Conservation (phyloP, 495 filamentous ascomycete genomes). For the Aspergillus wentii region DNA sequence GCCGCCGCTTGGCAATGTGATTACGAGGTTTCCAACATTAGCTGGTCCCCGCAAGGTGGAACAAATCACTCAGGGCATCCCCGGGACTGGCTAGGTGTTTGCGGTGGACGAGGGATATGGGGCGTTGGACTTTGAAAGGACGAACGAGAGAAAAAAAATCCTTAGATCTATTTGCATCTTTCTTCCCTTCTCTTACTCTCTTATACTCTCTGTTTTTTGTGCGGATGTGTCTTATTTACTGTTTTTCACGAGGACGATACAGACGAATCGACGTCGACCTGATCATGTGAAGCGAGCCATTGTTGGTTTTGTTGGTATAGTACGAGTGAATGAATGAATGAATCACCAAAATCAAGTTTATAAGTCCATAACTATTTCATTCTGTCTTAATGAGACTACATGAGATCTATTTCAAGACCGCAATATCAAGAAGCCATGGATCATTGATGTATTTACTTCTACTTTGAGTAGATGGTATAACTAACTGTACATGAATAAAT, state of each 20-base stretch:
- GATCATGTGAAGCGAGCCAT: slow-evolving; percentile 2
- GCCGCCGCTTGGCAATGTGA: slow-evolving; percentile 90
- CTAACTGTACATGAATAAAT: neutral
- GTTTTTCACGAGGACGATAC: neutral
- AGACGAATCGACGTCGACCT: neutral
- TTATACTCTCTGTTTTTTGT: slow-evolving; percentile 3
- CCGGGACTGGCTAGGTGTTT: slow-evolving; percentile 91
- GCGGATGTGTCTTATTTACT: slow-evolving; percentile 1
- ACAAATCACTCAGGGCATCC: slow-evolving; percentile 57
- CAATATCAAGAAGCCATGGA: no score
- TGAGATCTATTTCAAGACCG: no score
- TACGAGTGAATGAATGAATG: slow-evolving; percentile 42
- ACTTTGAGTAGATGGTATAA: neutral
- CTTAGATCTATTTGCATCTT: slow-evolving; percentile 1
- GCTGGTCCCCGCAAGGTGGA: slow-evolving; percentile 82
- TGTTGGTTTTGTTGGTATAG: slow-evolving; percentile 20
- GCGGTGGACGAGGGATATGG: slow-evolving; percentile 87
- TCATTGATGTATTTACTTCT: no score
- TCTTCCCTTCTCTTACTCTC: slow-evolving; percentile 3
- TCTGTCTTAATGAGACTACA: no score
- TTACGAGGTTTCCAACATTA: slow-evolving; percentile 91
- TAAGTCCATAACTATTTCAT: no score
- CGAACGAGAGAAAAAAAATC: neutral
- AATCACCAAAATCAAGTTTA: no score
- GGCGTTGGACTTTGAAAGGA: slow-evolving; percentile 61